phyloP scores from a whole-genome alignment of 192 early-diverging fungal genomes.

The Podila clonocystis region DNA sequence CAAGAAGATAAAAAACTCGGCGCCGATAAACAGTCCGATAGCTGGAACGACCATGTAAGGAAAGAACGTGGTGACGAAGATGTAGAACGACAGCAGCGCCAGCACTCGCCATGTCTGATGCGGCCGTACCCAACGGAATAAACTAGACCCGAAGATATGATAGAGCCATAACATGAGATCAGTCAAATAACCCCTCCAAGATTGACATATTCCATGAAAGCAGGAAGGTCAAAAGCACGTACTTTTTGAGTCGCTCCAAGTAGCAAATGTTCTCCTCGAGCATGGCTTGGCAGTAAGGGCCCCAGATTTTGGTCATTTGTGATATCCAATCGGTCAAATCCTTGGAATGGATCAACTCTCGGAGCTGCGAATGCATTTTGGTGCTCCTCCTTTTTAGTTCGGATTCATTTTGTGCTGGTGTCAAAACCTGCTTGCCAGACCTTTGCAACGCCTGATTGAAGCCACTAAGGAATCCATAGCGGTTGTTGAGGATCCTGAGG shows the following conservation, averaged over 20 bases:
- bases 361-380: slow-evolving; percentile 35
- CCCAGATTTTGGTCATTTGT: slow-evolving; percentile 46
- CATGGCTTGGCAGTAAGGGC: slow-evolving; percentile 37
- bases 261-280: slow-evolving; percentile 38
- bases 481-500: slow-evolving; percentile 40
- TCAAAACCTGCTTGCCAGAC: not conserved
- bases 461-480: slow-evolving; percentile 29
- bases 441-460: slow-evolving; percentile 21
- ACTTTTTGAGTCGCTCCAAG: slow-evolving; percentile 47
- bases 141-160: slow-evolving; percentile 6
- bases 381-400: slow-evolving; percentile 3
- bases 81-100: slow-evolving; percentile 26
- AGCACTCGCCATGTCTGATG: slow-evolving; percentile 44
- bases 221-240: not conserved
- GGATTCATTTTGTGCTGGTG: not conserved
- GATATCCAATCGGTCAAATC: slow-evolving; percentile 48
- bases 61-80: slow-evolving; percentile 30
- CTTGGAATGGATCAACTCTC: slow-evolving; percentile 43
- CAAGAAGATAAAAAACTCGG: slow-evolving; percentile 59
- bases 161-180: too few species aligned
- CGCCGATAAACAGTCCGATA: slow-evolving; percentile 45
- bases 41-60: slow-evolving; percentile 26
- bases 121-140: slow-evolving; percentile 43
- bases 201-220: too few species aligned
- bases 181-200: too few species aligned